Evolutionary conservation across 2,329 filamentous ascomycete species (phyloP), one percentile per base, ranked within the genome.

Genomic region (Orbilia brochopaga): DNA sequence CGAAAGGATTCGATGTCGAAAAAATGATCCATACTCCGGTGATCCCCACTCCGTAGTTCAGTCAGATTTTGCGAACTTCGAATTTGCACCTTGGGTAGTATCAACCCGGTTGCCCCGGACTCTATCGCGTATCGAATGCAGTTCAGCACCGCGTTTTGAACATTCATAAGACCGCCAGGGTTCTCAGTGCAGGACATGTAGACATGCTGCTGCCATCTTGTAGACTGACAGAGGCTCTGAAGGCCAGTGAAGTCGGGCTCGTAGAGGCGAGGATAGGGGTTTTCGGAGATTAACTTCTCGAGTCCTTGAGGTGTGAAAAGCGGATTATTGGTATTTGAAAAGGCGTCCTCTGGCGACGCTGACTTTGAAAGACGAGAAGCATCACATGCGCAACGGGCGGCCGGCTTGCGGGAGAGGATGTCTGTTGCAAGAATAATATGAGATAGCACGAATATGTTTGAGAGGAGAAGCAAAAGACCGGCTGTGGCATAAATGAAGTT

Each of bases 101-200:
- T 79, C 0, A 83, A 74, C 0, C 81, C 81, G 0, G 81, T 80
- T 2, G 82, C 82, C 23, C 82, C 82, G 4, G 81, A 80, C 40
- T 82, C 81, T 66, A 84, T 79, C 15, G 80, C 81, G 73, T 83
- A 83, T 21, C 82, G 81, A n/a, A 83, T 67, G 63, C 82, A 84
- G 7, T 81, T 83, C 58, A 83, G 78, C 48, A 83, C 82, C 74
- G 82, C 83, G 74, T 82, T 83, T 57, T 82, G 78, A 40, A 83
- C 83, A 69, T 83, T 83, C n/a, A 82, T 82, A 53, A 83, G 81
- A 21, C 82, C 83, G 1, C 82, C 82, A 1, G 81, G 82, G 75
- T 83, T 83, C 76, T 83, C 83, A 75, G 83, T 82, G 78, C 83
- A 84, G 23, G 82, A 77, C 60, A 81, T 83, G 8, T 59, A 59